Conservation (phyloP, 2,329 filamentous ascomycete genomes). For the Trichophaea hybrida region DNA sequence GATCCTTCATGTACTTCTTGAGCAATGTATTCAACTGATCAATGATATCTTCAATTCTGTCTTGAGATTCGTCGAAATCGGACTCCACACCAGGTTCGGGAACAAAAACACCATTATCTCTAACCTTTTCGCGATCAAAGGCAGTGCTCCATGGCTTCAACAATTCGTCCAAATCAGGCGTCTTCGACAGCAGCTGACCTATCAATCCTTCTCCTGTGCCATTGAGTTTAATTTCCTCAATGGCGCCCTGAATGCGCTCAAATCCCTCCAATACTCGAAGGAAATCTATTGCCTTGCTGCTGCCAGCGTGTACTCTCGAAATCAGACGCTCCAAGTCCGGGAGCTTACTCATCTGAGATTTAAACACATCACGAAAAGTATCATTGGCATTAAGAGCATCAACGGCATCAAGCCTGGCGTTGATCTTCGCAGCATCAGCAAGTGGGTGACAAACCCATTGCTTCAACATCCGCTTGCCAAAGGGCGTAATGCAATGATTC, state of each 20-base stretch:
- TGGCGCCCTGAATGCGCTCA: conserved; percentile 92
- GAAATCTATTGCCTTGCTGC: conserved; percentile 85
- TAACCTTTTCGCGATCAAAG: conserved; percentile 70
- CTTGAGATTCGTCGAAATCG: conserved; percentile 76
- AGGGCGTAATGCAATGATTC: conserved; percentile 89
- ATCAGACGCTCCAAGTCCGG: conserved; percentile 89
- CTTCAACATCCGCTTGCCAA: conserved; percentile 82
- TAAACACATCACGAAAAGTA: conserved; percentile 71
- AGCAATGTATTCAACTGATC: conserved; percentile 56
- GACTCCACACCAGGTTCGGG: conserved; percentile 78
- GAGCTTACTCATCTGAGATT: conserved; percentile 74
- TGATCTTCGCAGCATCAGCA: conserved; percentile 73
- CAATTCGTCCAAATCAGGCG: conserved; percentile 67
- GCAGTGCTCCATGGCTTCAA: conserved; percentile 80
- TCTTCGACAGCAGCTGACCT: conserved; percentile 63
- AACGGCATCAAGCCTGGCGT: conserved; percentile 84
- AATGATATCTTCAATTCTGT: conserved; percentile 61
- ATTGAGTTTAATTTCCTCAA: conserved; percentile 60
- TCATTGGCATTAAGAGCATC: conserved; percentile 79
- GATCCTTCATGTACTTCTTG: conserved; percentile 52
- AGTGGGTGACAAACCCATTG: conserved; percentile 97
- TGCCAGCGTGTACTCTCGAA: conserved; percentile 81
- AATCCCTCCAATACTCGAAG: conserved; percentile 88
- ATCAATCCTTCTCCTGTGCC: conserved; percentile 70
- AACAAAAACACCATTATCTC: conserved; percentile 60